Conservation (phyloP, 1,284 basidiomycete genomes). For the Athelia sp. region DNA sequence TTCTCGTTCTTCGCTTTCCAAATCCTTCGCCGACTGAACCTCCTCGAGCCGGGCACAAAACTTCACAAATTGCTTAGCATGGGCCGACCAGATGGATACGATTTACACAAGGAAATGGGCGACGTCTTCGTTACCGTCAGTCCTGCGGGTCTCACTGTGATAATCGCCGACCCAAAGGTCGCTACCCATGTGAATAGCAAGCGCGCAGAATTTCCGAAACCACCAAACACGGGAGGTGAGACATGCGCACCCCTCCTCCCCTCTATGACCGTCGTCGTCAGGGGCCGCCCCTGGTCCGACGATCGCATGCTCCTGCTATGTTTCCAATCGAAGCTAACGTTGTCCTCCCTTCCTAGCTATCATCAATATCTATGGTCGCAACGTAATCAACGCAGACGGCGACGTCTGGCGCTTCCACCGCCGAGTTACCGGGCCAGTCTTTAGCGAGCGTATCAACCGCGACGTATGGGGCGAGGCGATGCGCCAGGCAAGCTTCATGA, state of each 20-base stretch:
- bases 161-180: slow-evolving; percentile 10
- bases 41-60: slow-evolving; percentile 7
- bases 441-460: slow-evolving; percentile 12
- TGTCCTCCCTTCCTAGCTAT: slow-evolving; percentile 6
- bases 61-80: slow-evolving; percentile 11
- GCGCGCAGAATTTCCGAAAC: slow-evolving; percentile 7
- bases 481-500: slow-evolving; percentile 7
- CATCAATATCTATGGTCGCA: slow-evolving; percentile 13
- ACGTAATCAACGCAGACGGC: slow-evolving; percentile 14
- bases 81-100: slow-evolving; percentile 13
- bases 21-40: slow-evolving; percentile 6
- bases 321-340: background rate
- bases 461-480: slow-evolving; percentile 7
- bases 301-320: background rate
- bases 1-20: slow-evolving; percentile 14
- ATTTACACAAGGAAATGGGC: slow-evolving; percentile 12
- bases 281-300: background rate
- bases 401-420: slow-evolving; percentile 14
- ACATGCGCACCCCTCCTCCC: background rate
- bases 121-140: slow-evolving; percentile 12
- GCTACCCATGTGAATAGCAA: slow-evolving; percentile 8
- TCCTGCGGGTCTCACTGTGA: slow-evolving; percentile 5
- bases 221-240: slow-evolving; percentile 10
- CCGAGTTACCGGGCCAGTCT: slow-evolving; percentile 13
- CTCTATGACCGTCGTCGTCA: too few relatives aligned